Percentiles rank a stretch among this genome's conserved stretches.
Conservation (phyloP, 495 filamentous ascomycete genomes). For the Venustampulla echinocandica region DNA sequence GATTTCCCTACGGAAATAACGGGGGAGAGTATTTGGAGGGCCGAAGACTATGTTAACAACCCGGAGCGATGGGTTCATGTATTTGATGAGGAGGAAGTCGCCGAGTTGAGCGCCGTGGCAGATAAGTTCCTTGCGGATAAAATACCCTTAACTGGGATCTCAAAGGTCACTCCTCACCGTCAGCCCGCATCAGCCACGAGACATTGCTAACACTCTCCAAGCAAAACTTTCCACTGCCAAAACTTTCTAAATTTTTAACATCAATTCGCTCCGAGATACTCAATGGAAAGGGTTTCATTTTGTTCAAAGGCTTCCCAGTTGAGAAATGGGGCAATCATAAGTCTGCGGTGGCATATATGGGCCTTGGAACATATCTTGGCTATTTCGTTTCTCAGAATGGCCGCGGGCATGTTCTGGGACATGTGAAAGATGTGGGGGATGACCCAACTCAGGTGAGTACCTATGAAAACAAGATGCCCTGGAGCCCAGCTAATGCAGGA, state of each 20-base stretch:
- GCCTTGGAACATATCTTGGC: slow-evolving; percentile 75
- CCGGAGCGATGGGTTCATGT: slow-evolving; percentile 71
- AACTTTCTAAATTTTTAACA: slow-evolving; percentile 44
- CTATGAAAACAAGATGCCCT: background rate
- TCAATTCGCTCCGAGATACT: slow-evolving; percentile 60
- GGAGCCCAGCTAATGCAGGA: background rate
- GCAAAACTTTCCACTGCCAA: slow-evolving; percentile 58
- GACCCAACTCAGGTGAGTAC: slow-evolving; percentile 45
- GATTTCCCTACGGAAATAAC: slow-evolving; percentile 66
- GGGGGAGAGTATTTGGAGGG: slow-evolving; percentile 71
- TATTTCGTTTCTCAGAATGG: slow-evolving; percentile 83
- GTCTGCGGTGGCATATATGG: slow-evolving; percentile 82
- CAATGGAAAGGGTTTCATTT: slow-evolving; percentile 79
- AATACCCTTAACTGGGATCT: slow-evolving; percentile 64
- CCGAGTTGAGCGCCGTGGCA: slow-evolving; percentile 56
- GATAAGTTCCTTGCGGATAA: slow-evolving; percentile 57
- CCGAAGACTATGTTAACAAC: slow-evolving; percentile 58
- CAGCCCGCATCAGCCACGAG: background rate
- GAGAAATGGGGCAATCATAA: slow-evolving; percentile 69
- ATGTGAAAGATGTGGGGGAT: slow-evolving; percentile 85
- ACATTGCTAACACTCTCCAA: slow-evolving; percentile 14
- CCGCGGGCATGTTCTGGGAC: slow-evolving; percentile 79
- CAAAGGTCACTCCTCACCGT: slow-evolving; percentile 36
- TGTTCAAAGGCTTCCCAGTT: slow-evolving; percentile 81
- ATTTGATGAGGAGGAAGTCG: slow-evolving; percentile 57